Evolutionary conservation across 1,284 basidiomycete species (phyloP), one percentile per base, ranked within the genome.

Genomic region (Porodaedalea pini): DNA sequence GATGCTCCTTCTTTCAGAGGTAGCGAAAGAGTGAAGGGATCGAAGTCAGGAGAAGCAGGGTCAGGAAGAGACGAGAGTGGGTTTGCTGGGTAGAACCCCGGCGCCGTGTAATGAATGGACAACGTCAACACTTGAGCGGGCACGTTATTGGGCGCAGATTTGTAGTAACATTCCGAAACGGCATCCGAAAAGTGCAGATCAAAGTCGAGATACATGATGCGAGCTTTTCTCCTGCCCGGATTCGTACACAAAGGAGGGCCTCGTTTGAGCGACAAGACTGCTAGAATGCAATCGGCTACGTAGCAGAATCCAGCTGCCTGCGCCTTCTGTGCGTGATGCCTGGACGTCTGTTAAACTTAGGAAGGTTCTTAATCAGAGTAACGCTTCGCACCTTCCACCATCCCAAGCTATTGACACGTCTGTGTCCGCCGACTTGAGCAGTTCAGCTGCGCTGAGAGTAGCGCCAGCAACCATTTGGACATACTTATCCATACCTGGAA

Each of bases 111-210:
- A 66, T 98, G 94, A 15, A 96, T 76, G 25, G 92, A 94, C 36
- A 96, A 69, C 0, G 92, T 95, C 61, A 95, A 70, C 36, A 92
- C 80, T 65, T 86, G 79, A 2, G 81, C 73, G 0, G 65, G 56
- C 1, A 69, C 61, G 19, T 65, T 65, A 10, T 66, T 67, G 25
- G 63, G 65, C 1, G 73, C 67, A 0, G 76, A 71, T 60, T 73
- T 66, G 61, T 76, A 73, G 68, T 95, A 95, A 0, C 91, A 90
- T 23, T 85, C 80, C 0, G 88, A 87, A 32, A 95, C 92, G 0
- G 86, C 94, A 66, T 98, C 94, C 3, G 90, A 89, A 67, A 90
- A 94, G 70, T 98, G 95, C 1, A 98, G 75, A 69, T 98, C 94
- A 13, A 98, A 73, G 69, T 98, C 94, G 50, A 98, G 78, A 71